These are phyloP conservation scores for Trichoderma virens DNA, from an alignment of 495 filamentous ascomycete species.

Conservation along the genomic window DNA sequence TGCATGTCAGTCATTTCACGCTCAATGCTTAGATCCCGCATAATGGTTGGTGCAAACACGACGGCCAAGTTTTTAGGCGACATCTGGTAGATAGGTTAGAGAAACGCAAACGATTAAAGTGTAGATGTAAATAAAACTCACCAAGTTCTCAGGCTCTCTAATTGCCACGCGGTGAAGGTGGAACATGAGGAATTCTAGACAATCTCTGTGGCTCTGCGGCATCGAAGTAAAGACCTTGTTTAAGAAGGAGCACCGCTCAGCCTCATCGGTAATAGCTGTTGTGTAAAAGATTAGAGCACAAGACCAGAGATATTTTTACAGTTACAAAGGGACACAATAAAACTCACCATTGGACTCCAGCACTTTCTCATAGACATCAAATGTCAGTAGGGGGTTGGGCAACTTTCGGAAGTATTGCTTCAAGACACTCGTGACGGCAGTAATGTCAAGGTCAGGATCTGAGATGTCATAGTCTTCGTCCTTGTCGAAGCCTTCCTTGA, in stretches of 20 bases:
- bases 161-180: constrained; percentile 85
- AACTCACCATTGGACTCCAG: constrained; percentile 63
- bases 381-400: constrained; percentile 84
- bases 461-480: constrained; percentile 81
- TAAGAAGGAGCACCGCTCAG: constrained; percentile 59
- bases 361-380: constrained; percentile 82
- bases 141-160: constrained; percentile 71
- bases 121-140: constrained; percentile 22
- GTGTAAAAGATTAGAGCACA: not conserved
- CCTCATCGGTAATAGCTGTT: constrained; percentile 41
- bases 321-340: not conserved
- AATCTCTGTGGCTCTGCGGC: constrained; percentile 74
- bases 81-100: constrained; percentile 51
- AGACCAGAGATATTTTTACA: not conserved
- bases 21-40: constrained; percentile 79
- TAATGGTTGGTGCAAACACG: constrained; percentile 96
- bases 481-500: constrained; percentile 86
- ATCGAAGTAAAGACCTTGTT: constrained; percentile 64
- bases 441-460: constrained; percentile 89
- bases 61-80: constrained; percentile 90
- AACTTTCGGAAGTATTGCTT: constrained; percentile 98
- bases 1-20: constrained; percentile 95
- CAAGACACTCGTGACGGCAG: constrained; percentile 87
- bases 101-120: not conserved
- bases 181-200: constrained; percentile 88